phyloP scores from a whole-genome alignment of 179 eudicot genomes.

The Spinacia oleracea region DNA sequence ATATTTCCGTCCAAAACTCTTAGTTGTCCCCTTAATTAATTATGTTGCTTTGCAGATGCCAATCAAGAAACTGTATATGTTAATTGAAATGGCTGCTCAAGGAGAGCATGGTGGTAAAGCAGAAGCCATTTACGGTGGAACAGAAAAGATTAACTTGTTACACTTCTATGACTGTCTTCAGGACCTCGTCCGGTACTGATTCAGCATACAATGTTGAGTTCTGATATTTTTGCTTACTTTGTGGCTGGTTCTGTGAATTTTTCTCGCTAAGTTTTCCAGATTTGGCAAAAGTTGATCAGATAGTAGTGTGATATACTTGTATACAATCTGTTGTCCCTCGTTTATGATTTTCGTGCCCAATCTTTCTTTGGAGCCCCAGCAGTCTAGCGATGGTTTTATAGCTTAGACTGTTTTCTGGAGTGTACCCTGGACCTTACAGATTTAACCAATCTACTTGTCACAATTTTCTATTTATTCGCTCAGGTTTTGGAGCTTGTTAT shows the following conservation, averaged over 20 bases:
- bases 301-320: neutral
- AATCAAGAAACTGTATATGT: constrained; percentile 86
- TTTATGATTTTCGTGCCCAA: neutral
- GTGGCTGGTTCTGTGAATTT: neutral
- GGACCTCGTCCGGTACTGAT: constrained; percentile 73
- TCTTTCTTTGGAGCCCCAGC: neutral
- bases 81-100: constrained; percentile 98
- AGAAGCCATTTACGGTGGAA: constrained; percentile 80
- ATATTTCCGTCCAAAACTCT: neutral
- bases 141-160: constrained; percentile 65
- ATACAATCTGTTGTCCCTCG: neutral
- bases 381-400: neutral
- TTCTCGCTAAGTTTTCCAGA: neutral
- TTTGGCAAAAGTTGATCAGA: neutral
- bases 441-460: neutral
- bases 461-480: neutral
- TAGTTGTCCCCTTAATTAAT: neutral
- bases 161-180: constrained; percentile 94
- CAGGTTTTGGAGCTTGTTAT: neutral
- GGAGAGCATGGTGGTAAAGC: constrained; percentile 90
- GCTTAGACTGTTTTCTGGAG: neutral
- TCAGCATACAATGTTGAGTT: neutral
- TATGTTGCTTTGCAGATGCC: constrained; percentile 58
- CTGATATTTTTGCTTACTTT: neutral
- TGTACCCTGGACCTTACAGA: neutral